Base-by-base conservation (phyloP, 163 green algal species). In the Scenedesmus sp. region DNA sequence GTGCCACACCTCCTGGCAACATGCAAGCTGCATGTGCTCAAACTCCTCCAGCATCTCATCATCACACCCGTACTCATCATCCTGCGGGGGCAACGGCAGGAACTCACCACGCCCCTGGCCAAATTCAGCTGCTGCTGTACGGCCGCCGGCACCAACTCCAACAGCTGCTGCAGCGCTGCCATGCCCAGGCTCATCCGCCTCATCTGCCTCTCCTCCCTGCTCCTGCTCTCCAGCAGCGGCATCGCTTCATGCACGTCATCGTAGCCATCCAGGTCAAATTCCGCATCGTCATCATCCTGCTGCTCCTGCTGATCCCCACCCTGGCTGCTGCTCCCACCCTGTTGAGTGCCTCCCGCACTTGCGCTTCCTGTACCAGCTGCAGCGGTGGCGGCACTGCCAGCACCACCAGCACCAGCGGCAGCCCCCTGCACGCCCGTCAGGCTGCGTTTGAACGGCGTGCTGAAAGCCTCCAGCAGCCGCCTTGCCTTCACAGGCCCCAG, bases 401-500 rank as follows among this genome's bases (percentile, higher is more conserved):
- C 30, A 42, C 26, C 44, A 12, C 24, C 80, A 86, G 44, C 51
- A 37, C 35, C 51, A 56, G 35, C 35, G 24, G 35, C 33, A 65
- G 42, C 7, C 7, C 68, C 85, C 37, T 49, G 37, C 78, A 37
- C 22, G n/a, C 43, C 81, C 37, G 46, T 56, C 15, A 86, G 24
- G 1, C 18, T 85, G 16, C 76, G 51, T 72, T 81, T 86, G 81
- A 97, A 96, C 0, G 94, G 94, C 92, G 94, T 65, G 42, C 93
- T 87, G 61, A 97, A 97, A 0, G 93, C 92, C 12, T 98, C 97
- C 44, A 95, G 84, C 73, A 99, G 94, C 61, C 96, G 92, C 46
- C 89, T 90, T 30, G 94, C 96, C 93, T 99, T 99, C 15, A 96
- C 97, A 30, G 97, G 97, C 9, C 97, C 97, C 30, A 99, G 94